phyloP scores from a whole-genome alignment of 225 moss, liverwort and hornwort species.

The Polytrichum commune region DNA sequence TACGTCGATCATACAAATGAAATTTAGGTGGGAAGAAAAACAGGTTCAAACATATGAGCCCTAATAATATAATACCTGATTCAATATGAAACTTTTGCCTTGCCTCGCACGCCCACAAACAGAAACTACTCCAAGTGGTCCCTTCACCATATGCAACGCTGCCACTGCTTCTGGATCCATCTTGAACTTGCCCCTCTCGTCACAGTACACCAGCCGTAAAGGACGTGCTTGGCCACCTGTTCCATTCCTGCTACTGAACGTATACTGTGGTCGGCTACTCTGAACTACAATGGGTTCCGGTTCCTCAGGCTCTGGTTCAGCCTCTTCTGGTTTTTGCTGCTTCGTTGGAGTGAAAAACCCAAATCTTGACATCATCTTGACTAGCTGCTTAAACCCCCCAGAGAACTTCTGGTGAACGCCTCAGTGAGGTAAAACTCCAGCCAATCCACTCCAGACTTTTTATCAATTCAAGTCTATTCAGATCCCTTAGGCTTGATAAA shows the following conservation, averaged over 20 bases:
- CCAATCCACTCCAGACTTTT: neutral
- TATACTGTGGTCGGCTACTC: slow-evolving; percentile 30
- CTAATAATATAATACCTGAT: slow-evolving; percentile 33
- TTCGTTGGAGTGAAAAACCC: slow-evolving; percentile 36
- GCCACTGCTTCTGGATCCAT: slow-evolving; percentile 71
- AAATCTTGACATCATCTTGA: slow-evolving; percentile 55
- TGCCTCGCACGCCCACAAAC: slow-evolving; percentile 67
- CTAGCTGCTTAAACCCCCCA: neutral
- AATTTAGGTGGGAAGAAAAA: neutral
- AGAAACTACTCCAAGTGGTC: slow-evolving; percentile 56
- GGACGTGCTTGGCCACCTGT: slow-evolving; percentile 47
- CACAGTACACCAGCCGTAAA: slow-evolving; percentile 61
- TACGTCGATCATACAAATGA: neutral
- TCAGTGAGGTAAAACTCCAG: neutral
- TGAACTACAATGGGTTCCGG: slow-evolving; percentile 30
- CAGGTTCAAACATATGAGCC: neutral
- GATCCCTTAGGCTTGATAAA: neutral
- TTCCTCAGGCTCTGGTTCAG: slow-evolving; percentile 17
- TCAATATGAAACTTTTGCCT: slow-evolving; percentile 65
- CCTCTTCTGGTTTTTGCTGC: slow-evolving; percentile 10
- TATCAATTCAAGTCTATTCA: neutral
- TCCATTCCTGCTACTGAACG: slow-evolving; percentile 13
- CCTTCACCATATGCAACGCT: slow-evolving; percentile 62
- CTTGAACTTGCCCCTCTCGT: slow-evolving; percentile 66
- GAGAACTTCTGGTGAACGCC: neutral